These are phyloP conservation scores for Kondoa malvinella DNA, from an alignment of 768 basidiomycete genomes.

Conservation along the genomic window DNA sequence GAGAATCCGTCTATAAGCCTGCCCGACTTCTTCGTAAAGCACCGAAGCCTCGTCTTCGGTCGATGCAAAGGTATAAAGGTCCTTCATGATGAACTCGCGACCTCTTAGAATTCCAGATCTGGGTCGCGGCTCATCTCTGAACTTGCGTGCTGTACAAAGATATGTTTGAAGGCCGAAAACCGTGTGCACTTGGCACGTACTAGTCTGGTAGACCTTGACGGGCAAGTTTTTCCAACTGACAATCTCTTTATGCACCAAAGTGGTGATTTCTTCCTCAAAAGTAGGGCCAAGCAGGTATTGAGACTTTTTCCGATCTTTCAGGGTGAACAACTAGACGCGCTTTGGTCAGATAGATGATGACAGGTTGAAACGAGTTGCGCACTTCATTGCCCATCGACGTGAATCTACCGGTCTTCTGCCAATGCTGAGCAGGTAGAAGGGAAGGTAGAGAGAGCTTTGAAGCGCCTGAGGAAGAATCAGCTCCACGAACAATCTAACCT, in stretches of 20 bases:
- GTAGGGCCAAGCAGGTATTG: conserved; percentile 18
- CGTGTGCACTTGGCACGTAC: not conserved
- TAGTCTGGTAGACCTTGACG: conserved; percentile 14
- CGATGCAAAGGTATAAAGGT: conserved; percentile 19
- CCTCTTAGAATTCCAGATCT: conserved; percentile 16
- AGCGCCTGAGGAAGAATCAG: conserved; percentile 3
- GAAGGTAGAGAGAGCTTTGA: conserved; percentile 16
- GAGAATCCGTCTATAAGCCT: conserved; percentile 17
- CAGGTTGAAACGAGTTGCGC: not conserved
- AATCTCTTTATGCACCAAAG: conserved; percentile 15
- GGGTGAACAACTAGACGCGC: conserved; percentile 11
- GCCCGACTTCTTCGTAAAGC: conserved; percentile 11
- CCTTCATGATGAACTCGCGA: conserved; percentile 20
- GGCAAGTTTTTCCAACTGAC: conserved; percentile 11
- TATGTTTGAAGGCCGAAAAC: not conserved
- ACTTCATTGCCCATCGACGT: conserved; percentile 15
- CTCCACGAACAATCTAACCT: not conserved
- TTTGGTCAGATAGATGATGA: not conserved
- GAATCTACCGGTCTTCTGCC: conserved; percentile 17
- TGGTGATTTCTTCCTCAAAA: conserved; percentile 18
- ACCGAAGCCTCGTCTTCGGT: not conserved
- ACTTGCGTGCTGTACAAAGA: conserved; percentile 12
- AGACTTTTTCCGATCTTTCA: conserved; percentile 13
- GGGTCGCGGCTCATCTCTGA: conserved; percentile 17
- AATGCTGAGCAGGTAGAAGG: conserved; percentile 10